Evolutionary conservation across 331 rosid genomes (phyloP).

Genomic region (Arachis monticola): DNA sequence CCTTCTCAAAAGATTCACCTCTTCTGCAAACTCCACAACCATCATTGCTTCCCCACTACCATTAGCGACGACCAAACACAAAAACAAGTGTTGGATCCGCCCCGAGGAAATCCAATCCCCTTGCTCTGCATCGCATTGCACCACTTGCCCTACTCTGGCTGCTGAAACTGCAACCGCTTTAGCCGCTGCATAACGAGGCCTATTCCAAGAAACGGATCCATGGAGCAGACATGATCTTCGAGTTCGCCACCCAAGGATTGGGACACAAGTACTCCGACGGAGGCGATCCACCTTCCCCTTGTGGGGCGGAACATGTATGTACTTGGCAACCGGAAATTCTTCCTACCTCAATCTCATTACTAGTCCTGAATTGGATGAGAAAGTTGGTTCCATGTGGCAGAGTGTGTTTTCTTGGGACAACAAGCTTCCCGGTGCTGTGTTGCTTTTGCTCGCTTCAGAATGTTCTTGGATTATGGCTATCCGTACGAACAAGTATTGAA

Average conservation of each 20-base stretch:
- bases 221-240: slow-evolving; percentile 25
- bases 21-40: slow-evolving; percentile 49
- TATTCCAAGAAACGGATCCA: slow-evolving; percentile 37
- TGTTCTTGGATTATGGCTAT: slow-evolving; percentile 27
- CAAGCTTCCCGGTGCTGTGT: slow-evolving; percentile 38
- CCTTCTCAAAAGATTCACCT: slow-evolving; percentile 61
- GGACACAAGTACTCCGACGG: slow-evolving; percentile 14
- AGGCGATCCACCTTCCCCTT: slow-evolving; percentile 9
- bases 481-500: slow-evolving; percentile 35
- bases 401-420: slow-evolving; percentile 40
- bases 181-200: slow-evolving; percentile 21
- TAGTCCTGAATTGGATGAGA: background rate
- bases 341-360: slow-evolving; percentile 30
- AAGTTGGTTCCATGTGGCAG: background rate
- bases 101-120: slow-evolving; percentile 31
- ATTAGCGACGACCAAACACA: background rate
- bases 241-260: slow-evolving; percentile 31
- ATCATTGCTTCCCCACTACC: slow-evolving; percentile 39
- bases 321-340: slow-evolving; percentile 31
- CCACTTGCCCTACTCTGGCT: slow-evolving; percentile 33
- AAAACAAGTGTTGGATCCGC: slow-evolving; percentile 36
- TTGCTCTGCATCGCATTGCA: slow-evolving; percentile 17
- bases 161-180: slow-evolving; percentile 41
- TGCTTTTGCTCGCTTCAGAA: slow-evolving; percentile 31
- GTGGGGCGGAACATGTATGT: slow-evolving; percentile 43